Evolutionary conservation across 257 asterid genomes (phyloP), one percentile per base, ranked within the genome.

Genomic region (Solanum medicagineum): DNA sequence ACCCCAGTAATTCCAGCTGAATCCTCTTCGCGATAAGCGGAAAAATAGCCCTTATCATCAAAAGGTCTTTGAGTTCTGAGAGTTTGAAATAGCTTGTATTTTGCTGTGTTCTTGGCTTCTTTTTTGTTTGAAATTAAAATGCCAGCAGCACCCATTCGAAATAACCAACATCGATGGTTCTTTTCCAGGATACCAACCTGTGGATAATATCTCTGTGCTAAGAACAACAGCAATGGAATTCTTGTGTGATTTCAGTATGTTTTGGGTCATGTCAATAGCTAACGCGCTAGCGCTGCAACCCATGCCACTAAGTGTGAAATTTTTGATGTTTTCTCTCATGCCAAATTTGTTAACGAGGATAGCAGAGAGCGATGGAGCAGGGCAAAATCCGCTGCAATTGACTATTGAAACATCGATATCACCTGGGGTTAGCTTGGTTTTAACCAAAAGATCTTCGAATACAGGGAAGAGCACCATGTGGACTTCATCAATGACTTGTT

Each of bases 351-450:
- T 92, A 51, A 93, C 56, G 4, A 96, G 57, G 26, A 93, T 89
- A 51, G 97, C 87, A 1, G 97, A 87, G 13, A 96, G 98, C 0
- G 98, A 94, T 0, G 99, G 99, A 19, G 86, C 17, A 0, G 99
- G 98, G 88, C 98, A 94, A 83, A 94, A 96, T 10, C 98, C 98
- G 32, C 99, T 96, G 90, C 99, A 96, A 87, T 96, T 96, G 36
- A 93, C 97, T 10, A 96, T 94, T 15, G 94, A 90, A 9, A 93
- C 44, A 82, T 96, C 98, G 74, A 94, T 89, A 1, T 94, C 93
- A 0, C 44, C 6, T 0, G 97, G 91, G 0, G 88, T 29, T 8
- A 87, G 82, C 3, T 87, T 81, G 17, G 97, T 91, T 84, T 91
- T 92, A 4, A 87, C 74, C 8, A 96, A 42, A 1, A 96, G 90